These are phyloP conservation scores for Nitzschia sp. DNA, from an alignment of 108 stramenopile genomes.

Conservation along the genomic window DNA sequence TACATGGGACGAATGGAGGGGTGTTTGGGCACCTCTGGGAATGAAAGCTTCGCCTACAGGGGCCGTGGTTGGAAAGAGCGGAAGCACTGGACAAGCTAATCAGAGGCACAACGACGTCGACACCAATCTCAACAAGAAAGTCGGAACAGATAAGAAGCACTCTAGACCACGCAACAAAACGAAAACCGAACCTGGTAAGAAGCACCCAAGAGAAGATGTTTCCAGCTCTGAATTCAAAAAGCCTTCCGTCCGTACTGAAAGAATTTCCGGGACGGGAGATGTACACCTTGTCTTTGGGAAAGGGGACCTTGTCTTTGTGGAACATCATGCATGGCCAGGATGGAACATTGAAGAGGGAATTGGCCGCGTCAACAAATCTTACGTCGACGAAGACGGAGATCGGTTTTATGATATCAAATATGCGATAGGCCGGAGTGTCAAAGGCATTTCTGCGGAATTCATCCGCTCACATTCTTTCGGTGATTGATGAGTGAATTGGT, in stretches of 20 bases:
- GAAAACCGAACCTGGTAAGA: background rate
- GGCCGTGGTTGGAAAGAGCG: background rate
- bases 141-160: background rate
- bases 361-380: slow-evolving; percentile 8
- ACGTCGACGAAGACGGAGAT: slow-evolving; percentile 8
- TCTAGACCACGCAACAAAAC: background rate
- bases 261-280: background rate
- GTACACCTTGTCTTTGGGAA: background rate
- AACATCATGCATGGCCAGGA: slow-evolving; percentile 32
- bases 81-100: no score
- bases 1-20: background rate
- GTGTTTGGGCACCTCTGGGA: slow-evolving; percentile 1
- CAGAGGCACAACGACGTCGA: background rate
- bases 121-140: background rate
- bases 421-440: slow-evolving; percentile 7
- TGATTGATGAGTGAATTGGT: background rate
- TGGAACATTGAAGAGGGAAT: slow-evolving; percentile 30
- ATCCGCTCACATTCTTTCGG: slow-evolving; percentile 15
- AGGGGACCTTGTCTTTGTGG: slow-evolving; percentile 26
- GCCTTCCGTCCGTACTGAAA: background rate
- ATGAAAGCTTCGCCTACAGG: background rate
- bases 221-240: background rate
- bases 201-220: background rate
- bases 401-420: slow-evolving; percentile 19
- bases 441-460: slow-evolving; percentile 13